Percentiles rank a stretch among this genome's conserved stretches.
phyloP scores from a whole-genome alignment of 208 protist genomes.

The Trypanosoma theileri region DNA sequence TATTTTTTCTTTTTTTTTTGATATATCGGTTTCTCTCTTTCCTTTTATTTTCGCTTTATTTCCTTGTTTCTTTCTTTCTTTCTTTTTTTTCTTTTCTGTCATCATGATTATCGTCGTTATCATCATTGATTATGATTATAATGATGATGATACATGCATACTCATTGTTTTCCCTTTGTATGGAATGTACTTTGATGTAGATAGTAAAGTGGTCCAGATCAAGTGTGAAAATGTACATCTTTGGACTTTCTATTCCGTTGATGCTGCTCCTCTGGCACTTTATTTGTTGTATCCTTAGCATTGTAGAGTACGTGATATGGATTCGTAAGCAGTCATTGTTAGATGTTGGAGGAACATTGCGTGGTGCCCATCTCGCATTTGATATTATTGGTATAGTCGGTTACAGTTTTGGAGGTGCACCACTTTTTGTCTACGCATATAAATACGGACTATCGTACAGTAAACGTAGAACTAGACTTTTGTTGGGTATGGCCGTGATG shows the following conservation, averaged over 20 bases:
- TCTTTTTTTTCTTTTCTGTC: constrained; percentile 12
- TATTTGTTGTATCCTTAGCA: constrained; percentile 44
- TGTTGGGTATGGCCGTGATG: constrained; percentile 56
- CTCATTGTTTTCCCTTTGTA: neutral
- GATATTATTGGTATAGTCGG: constrained; percentile 48
- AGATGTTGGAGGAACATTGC: constrained; percentile 1
- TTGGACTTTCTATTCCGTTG: constrained; percentile 59
- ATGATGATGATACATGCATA: neutral
- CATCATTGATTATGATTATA: constrained; percentile 1
- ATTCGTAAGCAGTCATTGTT: constrained; percentile 9
- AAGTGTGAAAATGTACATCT: constrained; percentile 41
- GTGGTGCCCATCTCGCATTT: constrained; percentile 56
- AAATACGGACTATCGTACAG: constrained; percentile 65
- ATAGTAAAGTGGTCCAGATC: neutral
- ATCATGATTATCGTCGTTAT: neutral
- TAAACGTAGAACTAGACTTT: constrained; percentile 32
- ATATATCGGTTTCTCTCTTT: neutral
- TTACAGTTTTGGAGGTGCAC: constrained; percentile 42
- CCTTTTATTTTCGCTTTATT: constrained; percentile 1
- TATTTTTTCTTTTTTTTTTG: constrained; percentile 11
- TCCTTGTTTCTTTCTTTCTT: constrained; percentile 3
- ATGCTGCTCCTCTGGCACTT: constrained; percentile 69
- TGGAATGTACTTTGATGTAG: neutral
- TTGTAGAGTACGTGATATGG: constrained; percentile 60
- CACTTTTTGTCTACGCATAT: constrained; percentile 81